Percentiles rank a stretch among this genome's conserved stretches.
Evolutionary conservation across 345 rosid genomes (phyloP).

Genomic region (Acer negundo): DNA sequence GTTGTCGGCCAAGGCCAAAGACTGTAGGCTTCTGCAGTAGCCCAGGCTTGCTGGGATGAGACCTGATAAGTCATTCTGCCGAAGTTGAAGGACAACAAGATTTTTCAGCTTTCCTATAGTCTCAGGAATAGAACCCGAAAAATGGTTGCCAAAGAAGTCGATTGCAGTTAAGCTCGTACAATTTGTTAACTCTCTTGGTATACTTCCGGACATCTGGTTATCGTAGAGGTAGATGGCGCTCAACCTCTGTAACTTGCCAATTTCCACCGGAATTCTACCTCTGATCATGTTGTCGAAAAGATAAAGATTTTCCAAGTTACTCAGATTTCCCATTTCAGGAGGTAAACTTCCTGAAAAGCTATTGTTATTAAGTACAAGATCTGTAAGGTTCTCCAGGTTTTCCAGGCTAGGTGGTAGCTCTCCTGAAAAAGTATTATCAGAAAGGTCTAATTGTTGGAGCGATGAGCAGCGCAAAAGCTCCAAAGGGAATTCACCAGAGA

Average conservation of each 20-base stretch:
- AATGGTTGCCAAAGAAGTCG: constrained; percentile 75
- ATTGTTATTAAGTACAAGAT: constrained; percentile 49
- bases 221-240: constrained; percentile 59
- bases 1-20: constrained; percentile 78
- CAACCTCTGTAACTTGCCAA: constrained; percentile 60
- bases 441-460: constrained; percentile 58
- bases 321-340: constrained; percentile 61
- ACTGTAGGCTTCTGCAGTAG: constrained; percentile 60
- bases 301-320: constrained; percentile 49
- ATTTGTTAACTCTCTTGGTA: constrained; percentile 74
- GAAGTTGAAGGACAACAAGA: constrained; percentile 68
- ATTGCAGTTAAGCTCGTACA: constrained; percentile 61
- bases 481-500: constrained; percentile 65
- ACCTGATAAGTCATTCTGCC: constrained; percentile 83
- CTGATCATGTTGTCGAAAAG: constrained; percentile 67
- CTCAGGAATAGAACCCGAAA: constrained; percentile 69
- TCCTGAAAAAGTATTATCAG: constrained; percentile 60
- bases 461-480: constrained; percentile 62
- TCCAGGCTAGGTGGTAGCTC: constrained; percentile 55
- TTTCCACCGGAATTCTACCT: constrained; percentile 64
- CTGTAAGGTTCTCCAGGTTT: constrained; percentile 48
- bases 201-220: constrained; percentile 71
- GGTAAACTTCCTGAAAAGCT: constrained; percentile 56
- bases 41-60: constrained; percentile 79
- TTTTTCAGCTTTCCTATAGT: constrained; percentile 68